Percentiles rank a stretch among this genome's conserved stretches.
Conservation (phyloP, 805 yeast genomes). For the Yarrowia bubula region DNA sequence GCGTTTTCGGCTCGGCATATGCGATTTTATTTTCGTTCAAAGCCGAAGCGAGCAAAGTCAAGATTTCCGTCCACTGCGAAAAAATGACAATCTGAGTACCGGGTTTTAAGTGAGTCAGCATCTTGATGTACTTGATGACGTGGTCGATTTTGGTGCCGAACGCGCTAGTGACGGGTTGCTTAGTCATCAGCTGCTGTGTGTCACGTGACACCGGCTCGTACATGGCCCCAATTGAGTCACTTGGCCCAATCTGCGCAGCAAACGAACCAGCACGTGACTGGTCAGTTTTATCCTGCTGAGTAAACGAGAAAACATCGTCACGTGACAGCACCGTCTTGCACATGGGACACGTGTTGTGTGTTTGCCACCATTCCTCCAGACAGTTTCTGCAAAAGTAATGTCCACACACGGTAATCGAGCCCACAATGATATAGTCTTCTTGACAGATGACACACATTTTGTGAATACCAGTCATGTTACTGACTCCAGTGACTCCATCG, state of each 20-base stretch:
- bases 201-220: constrained; percentile 44
- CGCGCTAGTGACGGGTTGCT: constrained; percentile 40
- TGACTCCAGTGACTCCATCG: constrained; percentile 31
- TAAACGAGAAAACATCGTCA: constrained; percentile 66
- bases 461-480: constrained; percentile 40
- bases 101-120: constrained; percentile 56
- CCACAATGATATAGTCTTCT: constrained; percentile 57
- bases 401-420: constrained; percentile 86
- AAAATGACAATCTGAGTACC: constrained; percentile 78
- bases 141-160: constrained; percentile 88
- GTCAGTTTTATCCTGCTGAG: constrained; percentile 40
- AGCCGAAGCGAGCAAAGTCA: constrained; percentile 65
- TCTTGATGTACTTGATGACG: constrained; percentile 69
- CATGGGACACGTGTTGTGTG: constrained; percentile 67
- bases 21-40: constrained; percentile 56
- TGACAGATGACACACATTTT: constrained; percentile 76
- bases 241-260: constrained; percentile 27
- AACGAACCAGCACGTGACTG: constrained; percentile 4
- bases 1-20: constrained; percentile 47
- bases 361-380: constrained; percentile 66
- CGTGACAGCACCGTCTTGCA: constrained; percentile 58
- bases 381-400: constrained; percentile 87
- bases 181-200: background rate
- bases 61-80: constrained; percentile 83
- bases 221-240: constrained; percentile 28